Conservation (phyloP, 257 asterid genomes). For the Paraleonurus japonicus region DNA sequence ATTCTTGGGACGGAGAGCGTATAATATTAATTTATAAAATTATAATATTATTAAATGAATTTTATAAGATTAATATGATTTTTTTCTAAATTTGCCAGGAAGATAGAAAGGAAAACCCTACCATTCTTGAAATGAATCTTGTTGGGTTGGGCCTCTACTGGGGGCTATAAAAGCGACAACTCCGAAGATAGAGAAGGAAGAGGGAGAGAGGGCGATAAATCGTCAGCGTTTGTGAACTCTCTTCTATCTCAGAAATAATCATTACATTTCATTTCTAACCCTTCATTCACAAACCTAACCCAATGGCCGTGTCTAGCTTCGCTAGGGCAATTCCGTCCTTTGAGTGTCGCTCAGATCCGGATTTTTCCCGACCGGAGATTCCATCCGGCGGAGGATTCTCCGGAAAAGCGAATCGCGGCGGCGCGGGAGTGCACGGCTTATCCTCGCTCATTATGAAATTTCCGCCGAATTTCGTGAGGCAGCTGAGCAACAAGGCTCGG, state of each 20-base stretch:
- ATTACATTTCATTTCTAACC: constrained; percentile 18
- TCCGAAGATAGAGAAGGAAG: constrained; percentile 20
- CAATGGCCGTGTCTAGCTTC: constrained; percentile 80
- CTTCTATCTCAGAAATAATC: neutral
- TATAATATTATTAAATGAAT: too few relatives aligned
- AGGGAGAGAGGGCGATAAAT: neutral
- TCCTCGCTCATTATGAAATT: constrained; percentile 67
- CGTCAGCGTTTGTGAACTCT: constrained; percentile 13
- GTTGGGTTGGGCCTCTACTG: neutral
- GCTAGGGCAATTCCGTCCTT: constrained; percentile 57
- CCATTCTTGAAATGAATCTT: neutral
- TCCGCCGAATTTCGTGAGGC: constrained; percentile 95
- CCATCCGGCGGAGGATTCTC: constrained; percentile 40
- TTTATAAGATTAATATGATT: too few relatives aligned
- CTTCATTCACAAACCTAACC: constrained; percentile 18
- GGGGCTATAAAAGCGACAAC: constrained; percentile 18
- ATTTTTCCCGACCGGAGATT: constrained; percentile 50
- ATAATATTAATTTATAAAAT: too few relatives aligned
- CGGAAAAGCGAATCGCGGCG: constrained; percentile 31
- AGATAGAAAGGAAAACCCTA: neutral
- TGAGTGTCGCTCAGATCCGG: constrained; percentile 88
- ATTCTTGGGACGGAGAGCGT: too few relatives aligned
- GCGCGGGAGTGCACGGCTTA: constrained; percentile 36
- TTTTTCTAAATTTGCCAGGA: neutral
- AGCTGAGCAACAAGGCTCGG: constrained; percentile 90